Conservation (phyloP, 805 yeast genomes). For the Zygoascus biomembranicola region DNA sequence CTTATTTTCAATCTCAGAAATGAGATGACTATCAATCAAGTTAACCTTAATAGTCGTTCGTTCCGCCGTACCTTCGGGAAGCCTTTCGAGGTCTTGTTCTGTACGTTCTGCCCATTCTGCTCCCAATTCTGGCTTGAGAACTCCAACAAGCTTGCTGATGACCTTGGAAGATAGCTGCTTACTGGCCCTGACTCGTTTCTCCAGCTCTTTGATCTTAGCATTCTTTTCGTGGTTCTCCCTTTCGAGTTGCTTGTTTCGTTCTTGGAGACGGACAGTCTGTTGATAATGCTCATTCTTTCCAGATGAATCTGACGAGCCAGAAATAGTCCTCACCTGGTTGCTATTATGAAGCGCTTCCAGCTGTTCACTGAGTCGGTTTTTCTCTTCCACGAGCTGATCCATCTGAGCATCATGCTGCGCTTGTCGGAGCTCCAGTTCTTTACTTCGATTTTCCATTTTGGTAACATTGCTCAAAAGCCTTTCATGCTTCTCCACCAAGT, state of each 20-base stretch:
- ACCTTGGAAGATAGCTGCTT: neutral
- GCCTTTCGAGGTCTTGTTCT: neutral
- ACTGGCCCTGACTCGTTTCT: neutral
- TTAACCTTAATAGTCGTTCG: neutral
- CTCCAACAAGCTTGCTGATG: neutral
- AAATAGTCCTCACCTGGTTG: neutral
- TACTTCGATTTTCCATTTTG: neutral
- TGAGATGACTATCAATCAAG: neutral
- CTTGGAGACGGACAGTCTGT: neutral
- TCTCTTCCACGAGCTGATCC: neutral
- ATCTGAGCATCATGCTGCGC: neutral
- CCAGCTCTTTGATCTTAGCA: neutral
- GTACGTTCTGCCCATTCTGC: neutral
- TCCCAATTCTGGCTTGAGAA: neutral
- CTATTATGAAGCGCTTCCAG: neutral
- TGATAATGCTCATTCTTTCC: neutral
- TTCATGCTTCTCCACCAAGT: neutral
- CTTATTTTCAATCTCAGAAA: neutral
- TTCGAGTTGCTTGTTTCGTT: neutral
- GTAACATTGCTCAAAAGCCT: neutral
- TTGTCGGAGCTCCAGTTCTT: neutral
- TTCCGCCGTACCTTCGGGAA: slow-evolving; percentile 2
- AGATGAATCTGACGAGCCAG: neutral
- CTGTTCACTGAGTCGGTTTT: neutral
- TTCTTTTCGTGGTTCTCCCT: neutral